Evolutionary conservation across 345 rosid species (phyloP), one percentile per base, ranked within the genome.

Genomic region (Jatropha curcas): DNA sequence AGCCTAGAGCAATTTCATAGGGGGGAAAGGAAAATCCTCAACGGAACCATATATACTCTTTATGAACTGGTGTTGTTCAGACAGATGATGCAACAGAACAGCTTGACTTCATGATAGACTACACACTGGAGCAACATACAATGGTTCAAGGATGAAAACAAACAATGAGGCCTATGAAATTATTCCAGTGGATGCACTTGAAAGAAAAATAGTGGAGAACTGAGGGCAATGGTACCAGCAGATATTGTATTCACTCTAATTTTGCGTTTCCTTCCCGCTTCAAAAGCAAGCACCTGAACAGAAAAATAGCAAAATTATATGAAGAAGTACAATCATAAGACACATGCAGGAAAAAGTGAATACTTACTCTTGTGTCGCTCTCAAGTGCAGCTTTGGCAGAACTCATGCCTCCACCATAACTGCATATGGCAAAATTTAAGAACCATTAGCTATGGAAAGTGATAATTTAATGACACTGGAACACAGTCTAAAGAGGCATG

Each of bases 321-420:
- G 52, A 62, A 28, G 57, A 63, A 51, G 58, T 17, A 9, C 17
- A 45, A 62, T 30, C 11, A 35, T 10, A 34, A 51, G 25, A 4
- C 43, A 25, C 30, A 35, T 7, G 14, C 4, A 3, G 50, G 35
- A 62, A 74, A 46, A 73, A 69, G 65, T 30, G 4, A 48, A 37
- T 61, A 76, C 87, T 78, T 76, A 85, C 99, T 51, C 92, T 83
- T 7, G 97, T 91, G 65, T 92, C 99, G 76, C 99, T 95, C 84
- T 95, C 98, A 63, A 95, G 83, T 43, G 99, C 97, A 22, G 99
- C 90, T 86, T 95, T 95, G 27, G 99, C 98, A 56, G 99, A 92
- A 81, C 96, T 95, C 98, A 95, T 91, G 39, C 99, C 98, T 60
- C 99, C 98, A 77, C 99, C 99, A 12, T 95, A 95, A 70, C 99